A percentile compares a stretch with the other conserved stretches of the same genome.
Evolutionary conservation across 2,329 filamentous ascomycete genomes (phyloP).

Genomic region (Pseudogymnoascus sp.): DNA sequence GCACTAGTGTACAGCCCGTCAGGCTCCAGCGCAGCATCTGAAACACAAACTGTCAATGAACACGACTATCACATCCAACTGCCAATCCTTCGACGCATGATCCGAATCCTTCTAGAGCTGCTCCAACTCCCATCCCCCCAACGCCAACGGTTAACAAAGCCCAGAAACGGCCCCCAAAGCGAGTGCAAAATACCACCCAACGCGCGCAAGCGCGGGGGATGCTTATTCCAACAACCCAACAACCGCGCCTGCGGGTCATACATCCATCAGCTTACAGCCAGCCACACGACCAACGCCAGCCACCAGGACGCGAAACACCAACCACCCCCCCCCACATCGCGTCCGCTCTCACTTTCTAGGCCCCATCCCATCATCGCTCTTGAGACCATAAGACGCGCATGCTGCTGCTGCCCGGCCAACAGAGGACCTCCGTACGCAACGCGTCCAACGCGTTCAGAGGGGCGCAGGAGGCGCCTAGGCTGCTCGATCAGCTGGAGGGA

Average conservation of each 20-base stretch:
- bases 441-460: neutral
- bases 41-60: too few relatives aligned
- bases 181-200: neutral
- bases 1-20: too few relatives aligned
- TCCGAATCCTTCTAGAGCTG: neutral
- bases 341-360: neutral
- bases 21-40: too few relatives aligned
- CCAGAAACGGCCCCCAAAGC: neutral
- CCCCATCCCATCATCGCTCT: neutral
- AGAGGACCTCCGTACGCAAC: neutral
- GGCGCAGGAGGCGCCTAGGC: neutral
- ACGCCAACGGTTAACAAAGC: neutral
- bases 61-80: neutral
- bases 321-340: neutral
- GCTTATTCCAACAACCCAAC: neutral
- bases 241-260: neutral
- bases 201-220: neutral
- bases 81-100: neutral
- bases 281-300: neutral
- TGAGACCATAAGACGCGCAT: neutral
- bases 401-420: neutral
- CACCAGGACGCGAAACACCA: neutral
- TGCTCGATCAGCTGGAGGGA: neutral
- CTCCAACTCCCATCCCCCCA: neutral
- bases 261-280: neutral